Evolutionary conservation across 1,284 basidiomycete genomes (phyloP), one percentile per base, ranked within the genome.

Genomic region (Ceratorhiza oryzae-sativae): DNA sequence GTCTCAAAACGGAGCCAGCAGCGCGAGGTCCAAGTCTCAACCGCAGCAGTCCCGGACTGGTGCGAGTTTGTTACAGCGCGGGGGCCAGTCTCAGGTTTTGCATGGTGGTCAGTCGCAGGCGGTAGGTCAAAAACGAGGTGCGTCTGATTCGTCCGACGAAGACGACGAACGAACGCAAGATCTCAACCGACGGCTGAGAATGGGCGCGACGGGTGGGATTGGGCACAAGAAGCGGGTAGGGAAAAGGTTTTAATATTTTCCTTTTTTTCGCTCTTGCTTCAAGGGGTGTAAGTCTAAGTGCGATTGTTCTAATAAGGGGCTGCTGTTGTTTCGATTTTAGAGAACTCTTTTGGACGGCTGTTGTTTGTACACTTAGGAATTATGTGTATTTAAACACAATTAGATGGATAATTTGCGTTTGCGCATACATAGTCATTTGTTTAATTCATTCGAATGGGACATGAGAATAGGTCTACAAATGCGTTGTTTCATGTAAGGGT

Each of bases 151-250:
- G 25, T 45, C 42, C 10, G 42, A 45, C 42, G 60, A 62, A 12
- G 60, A 60, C n/a, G 58, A 62, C 25, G 60, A 62, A 48, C 41
- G 60, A 23, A 41, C 39, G 2, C 39, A 45, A 45, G 60, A 62
- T 23, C 27, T 62, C 4, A 25, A 34, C 13, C 12, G 39, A 30
- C 41, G 60, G 15, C 10, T 62, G 36, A 60, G 13, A 39, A 42
- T 46, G 32, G 60, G 60, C 18, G 60, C 60, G 23, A 62, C 60
- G 25, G 60, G 60, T 4, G 60, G 41, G 27, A 62, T 62, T 48
- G 60, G 60, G 13, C 46, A 41, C 20, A 45, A 48, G 15, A 25
- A 9, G 27, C 6, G 60, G 13, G 41, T 42, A 5, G 41, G 41
- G 13, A 62, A 34, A 48, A 62, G 27, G 60, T 62, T 62, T 34